Conservation (phyloP, 202 grass and related monocot species). For the Miscanthus sacchariflorus region DNA sequence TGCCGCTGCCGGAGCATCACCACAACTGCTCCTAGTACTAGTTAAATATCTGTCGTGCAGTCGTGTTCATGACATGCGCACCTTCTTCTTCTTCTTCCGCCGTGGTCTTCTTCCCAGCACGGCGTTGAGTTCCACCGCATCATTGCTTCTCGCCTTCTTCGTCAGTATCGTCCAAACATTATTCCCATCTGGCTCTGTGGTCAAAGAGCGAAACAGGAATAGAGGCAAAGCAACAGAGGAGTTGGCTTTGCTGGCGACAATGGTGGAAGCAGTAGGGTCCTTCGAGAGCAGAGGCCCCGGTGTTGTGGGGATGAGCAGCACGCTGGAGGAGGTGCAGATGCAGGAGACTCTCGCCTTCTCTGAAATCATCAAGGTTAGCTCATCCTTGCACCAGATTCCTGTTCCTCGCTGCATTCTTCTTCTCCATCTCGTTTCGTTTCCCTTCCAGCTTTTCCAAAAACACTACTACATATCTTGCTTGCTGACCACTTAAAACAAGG, state of each 20-base stretch:
- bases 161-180: too few relatives aligned
- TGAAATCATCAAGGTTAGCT: constrained; percentile 74
- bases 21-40: constrained; percentile 32
- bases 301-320: constrained; percentile 38
- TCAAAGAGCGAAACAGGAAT: neutral
- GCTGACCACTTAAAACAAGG: neutral
- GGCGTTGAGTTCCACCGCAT: constrained; percentile 8
- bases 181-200: constrained; percentile 4
- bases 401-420: neutral
- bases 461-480: neutral
- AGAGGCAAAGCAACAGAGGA: neutral
- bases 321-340: constrained; percentile 70
- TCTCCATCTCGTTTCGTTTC: neutral
- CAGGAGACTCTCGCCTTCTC: constrained; percentile 75
- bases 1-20: constrained; percentile 27
- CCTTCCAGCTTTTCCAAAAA: constrained; percentile 4
- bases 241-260: neutral
- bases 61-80: constrained; percentile 60
- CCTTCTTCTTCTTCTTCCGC: constrained; percentile 1
- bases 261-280: constrained; percentile 49
- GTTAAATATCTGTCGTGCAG: constrained; percentile 57
- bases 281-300: constrained; percentile 28
- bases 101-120: constrained; percentile 33
- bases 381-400: neutral
- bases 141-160: constrained; percentile 9